phyloP scores from a whole-genome alignment of 495 filamentous ascomycete genomes.

The Amorphotheca resinae region DNA sequence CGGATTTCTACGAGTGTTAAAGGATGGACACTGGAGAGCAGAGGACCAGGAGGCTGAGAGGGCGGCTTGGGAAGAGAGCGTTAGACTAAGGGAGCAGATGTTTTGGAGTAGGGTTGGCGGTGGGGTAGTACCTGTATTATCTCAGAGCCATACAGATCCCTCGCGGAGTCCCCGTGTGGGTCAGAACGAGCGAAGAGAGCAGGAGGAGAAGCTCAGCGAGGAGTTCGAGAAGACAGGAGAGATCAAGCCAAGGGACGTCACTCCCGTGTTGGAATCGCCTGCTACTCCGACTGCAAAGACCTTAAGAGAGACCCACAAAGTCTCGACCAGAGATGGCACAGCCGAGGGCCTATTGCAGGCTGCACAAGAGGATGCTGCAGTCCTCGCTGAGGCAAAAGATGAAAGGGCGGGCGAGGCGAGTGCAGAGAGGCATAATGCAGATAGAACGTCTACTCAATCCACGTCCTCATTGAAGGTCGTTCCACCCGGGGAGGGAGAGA shows the following conservation, averaged over 20 bases:
- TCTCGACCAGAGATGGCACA: slow-evolving; percentile 1
- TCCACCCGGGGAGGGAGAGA: slow-evolving; percentile 5
- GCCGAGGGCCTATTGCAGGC: slow-evolving; percentile 6
- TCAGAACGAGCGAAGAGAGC: slow-evolving; percentile 14
- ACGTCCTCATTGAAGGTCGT: slow-evolving; percentile 10
- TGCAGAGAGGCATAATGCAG: neutral
- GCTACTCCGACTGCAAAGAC: neutral
- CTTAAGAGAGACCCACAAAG: slow-evolving; percentile 1
- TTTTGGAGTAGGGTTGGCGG: slow-evolving; percentile 84
- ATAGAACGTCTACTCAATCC: slow-evolving; percentile 10
- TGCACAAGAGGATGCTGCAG: slow-evolving; percentile 7
- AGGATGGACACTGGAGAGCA: slow-evolving; percentile 65
- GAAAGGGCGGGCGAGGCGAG: neutral
- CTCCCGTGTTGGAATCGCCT: slow-evolving; percentile 5
- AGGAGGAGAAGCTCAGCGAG: slow-evolving; percentile 15
- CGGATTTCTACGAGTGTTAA: slow-evolving; percentile 76
- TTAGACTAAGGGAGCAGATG: slow-evolving; percentile 80
- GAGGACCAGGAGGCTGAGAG: slow-evolving; percentile 50
- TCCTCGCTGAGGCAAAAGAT: neutral
- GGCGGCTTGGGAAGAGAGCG: slow-evolving; percentile 86
- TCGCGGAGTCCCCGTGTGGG: slow-evolving; percentile 11
- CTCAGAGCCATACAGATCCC: slow-evolving; percentile 8
- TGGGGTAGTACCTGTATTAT: slow-evolving; percentile 15
- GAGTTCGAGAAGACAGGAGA: slow-evolving; percentile 18
- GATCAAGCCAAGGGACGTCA: slow-evolving; percentile 18